Evolutionary conservation across 2,329 filamentous ascomycete species (phyloP).

Genomic region (Trichophyton simii): DNA sequence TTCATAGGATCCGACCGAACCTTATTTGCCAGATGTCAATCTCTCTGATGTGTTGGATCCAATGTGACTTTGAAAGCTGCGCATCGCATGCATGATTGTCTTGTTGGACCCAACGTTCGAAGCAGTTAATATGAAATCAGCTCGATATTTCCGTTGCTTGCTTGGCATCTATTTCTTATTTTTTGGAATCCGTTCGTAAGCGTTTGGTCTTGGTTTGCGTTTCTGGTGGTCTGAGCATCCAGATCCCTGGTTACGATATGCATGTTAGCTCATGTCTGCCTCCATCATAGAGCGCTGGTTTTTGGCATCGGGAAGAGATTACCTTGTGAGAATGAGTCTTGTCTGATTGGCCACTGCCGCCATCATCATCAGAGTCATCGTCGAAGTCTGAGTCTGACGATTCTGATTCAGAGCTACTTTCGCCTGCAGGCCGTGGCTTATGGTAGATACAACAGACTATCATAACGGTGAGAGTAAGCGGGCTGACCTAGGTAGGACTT

Average conservation of each 20-base stretch:
- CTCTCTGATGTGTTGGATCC: neutral
- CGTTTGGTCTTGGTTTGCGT: slow-evolving; percentile 28
- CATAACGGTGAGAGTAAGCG: neutral
- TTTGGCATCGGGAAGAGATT: too few relatives aligned
- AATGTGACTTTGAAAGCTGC: neutral
- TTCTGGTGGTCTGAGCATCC: slow-evolving; percentile 9
- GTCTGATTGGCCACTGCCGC: slow-evolving; percentile 9
- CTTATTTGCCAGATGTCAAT: neutral
- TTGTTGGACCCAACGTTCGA: neutral
- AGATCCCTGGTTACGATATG: neutral
- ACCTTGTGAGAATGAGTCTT: neutral
- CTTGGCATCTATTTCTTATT: slow-evolving; percentile 3
- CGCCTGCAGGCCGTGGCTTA: slow-evolving; percentile 65
- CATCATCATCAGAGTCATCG: slow-evolving; percentile 34
- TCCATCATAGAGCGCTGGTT: too few relatives aligned
- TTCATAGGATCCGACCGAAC: neutral
- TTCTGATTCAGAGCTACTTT: slow-evolving; percentile 53
- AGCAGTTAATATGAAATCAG: neutral
- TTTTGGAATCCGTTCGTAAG: slow-evolving; percentile 36
- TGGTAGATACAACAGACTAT: slow-evolving; percentile 99
- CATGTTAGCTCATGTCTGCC: neutral
- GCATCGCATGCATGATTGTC: neutral
- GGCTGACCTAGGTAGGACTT: neutral
- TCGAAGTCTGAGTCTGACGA: slow-evolving; percentile 42
- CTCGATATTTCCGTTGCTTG: neutral